Evolutionary conservation across 805 yeast species (phyloP), one percentile per base, ranked within the genome.

Genomic region (Candida ulmi): DNA sequence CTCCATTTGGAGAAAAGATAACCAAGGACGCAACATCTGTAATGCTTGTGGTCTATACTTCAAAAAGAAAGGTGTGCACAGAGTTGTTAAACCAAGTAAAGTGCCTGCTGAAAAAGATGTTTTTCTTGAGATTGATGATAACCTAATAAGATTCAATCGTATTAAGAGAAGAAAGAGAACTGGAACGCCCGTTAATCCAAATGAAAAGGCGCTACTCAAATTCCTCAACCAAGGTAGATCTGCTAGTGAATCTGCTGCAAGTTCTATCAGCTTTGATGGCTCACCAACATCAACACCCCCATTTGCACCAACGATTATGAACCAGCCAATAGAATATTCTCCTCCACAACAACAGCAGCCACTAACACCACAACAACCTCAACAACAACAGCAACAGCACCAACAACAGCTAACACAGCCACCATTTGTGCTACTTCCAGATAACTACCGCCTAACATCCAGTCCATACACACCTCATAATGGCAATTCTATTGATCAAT

Each of bases 21-120:
- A 91, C 0, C 80, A 82, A 40, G 97, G 97, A 1, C 80, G 83
- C 52, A 90, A 95, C 1, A 66, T 90, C 45, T 91, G 98, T 63
- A 90, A 90, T 60, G 98, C 98, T 0, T 90, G 98, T 67, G 98
- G 97, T 1, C 67, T 91, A 44, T 90, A 88, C 53, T 73, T 83
- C 52, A 90, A 88, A 42, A 51, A 50, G 42, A 53, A 50, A 16
- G 54, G 54, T 3, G 15, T 27, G 2, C 56, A 51, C 32, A 39
- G 52, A 12, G 33, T 41, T 2, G 37, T 42, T 8, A 46, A 41
- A 27, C 26, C 25, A 9, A 13, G 4, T 4, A 17, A 17, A 17
- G 17, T n/a, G 9, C 33, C 34, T 15, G 37, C 38, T 5, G 36
- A 40, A 6, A 30, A 40, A 9, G 53, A 42, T 17, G 43, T 50